These are phyloP conservation scores for Chlorella sp. DNA, from an alignment of 139 green algal genomes.

Conservation along the genomic window DNA sequence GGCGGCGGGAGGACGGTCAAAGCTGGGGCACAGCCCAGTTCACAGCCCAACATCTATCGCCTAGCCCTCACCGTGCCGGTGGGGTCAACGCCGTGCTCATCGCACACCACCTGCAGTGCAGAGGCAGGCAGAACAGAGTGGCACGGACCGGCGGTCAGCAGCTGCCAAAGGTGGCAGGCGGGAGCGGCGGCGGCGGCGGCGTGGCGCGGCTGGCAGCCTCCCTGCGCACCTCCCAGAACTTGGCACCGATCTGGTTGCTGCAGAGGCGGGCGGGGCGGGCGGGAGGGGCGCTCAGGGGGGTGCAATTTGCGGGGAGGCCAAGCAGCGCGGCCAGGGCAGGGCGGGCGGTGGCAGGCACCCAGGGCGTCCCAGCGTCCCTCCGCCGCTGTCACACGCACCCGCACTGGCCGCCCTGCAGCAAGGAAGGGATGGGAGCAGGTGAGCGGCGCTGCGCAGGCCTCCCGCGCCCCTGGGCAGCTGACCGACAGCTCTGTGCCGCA, in stretches of 20 bases:
- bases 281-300: background rate
- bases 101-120: constrained; percentile 73
- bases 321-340: too few species aligned
- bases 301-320: background rate
- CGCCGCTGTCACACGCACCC: too few species aligned
- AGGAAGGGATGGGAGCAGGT: too few species aligned
- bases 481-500: too few species aligned
- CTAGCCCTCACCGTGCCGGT: constrained; percentile 79
- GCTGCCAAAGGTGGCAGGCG: background rate
- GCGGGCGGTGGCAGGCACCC: too few species aligned
- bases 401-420: too few species aligned
- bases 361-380: too few species aligned
- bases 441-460: too few species aligned
- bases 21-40: too few species aligned
- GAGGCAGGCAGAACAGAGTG: background rate
- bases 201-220: background rate
- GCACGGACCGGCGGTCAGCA: background rate
- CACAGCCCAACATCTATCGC: background rate
- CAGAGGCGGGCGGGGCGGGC: constrained; percentile 87
- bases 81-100: constrained; percentile 93
- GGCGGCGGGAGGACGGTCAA: too few species aligned
- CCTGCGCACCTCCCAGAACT: constrained; percentile 91
- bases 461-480: too few species aligned
- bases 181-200: background rate
- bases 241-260: constrained; percentile 98